Conservation (phyloP, 805 yeast species). For the Yarrowia porcina region DNA sequence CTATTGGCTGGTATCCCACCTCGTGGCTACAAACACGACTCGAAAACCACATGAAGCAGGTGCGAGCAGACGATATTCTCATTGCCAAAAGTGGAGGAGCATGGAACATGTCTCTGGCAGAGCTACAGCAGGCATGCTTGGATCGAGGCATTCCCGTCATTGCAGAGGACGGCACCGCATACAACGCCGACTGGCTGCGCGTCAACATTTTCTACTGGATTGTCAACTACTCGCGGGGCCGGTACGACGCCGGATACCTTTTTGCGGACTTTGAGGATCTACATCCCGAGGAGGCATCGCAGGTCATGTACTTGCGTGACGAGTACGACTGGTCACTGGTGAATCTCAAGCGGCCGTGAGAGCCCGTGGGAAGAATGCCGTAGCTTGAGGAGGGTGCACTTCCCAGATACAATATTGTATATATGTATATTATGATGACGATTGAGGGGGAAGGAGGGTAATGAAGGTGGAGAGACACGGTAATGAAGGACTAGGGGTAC, state of each 20-base stretch:
- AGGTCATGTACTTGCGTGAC: conserved; percentile 14
- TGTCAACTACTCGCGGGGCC: conserved; percentile 28
- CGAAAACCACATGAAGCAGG: conserved; percentile 45
- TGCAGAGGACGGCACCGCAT: neutral
- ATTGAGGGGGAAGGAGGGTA: neutral
- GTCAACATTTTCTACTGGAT: conserved; percentile 30
- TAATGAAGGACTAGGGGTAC: too few species aligned
- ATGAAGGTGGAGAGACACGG: too few species aligned
- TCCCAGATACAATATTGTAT: conserved; percentile 1
- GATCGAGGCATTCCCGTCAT: conserved; percentile 46
- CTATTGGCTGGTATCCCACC: conserved; percentile 39
- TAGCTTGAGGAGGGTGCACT: neutral
- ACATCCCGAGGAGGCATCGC: conserved; percentile 13
- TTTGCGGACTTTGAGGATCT: conserved; percentile 25
- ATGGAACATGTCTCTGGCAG: conserved; percentile 47
- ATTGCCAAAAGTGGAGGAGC: conserved; percentile 46
- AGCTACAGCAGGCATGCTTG: conserved; percentile 49
- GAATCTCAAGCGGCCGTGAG: conserved; percentile 11
- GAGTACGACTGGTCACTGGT: conserved; percentile 18
- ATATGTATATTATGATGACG: conserved; percentile 5
- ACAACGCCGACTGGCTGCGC: conserved; percentile 24
- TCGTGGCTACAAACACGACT: conserved; percentile 42
- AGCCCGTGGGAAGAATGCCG: conserved; percentile 4
- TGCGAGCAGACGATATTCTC: conserved; percentile 52
- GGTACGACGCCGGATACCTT: conserved; percentile 31